Base-by-base conservation (phyloP, 768 basidiomycete genomes). In the Tylopilus vinaceipallidus region DNA sequence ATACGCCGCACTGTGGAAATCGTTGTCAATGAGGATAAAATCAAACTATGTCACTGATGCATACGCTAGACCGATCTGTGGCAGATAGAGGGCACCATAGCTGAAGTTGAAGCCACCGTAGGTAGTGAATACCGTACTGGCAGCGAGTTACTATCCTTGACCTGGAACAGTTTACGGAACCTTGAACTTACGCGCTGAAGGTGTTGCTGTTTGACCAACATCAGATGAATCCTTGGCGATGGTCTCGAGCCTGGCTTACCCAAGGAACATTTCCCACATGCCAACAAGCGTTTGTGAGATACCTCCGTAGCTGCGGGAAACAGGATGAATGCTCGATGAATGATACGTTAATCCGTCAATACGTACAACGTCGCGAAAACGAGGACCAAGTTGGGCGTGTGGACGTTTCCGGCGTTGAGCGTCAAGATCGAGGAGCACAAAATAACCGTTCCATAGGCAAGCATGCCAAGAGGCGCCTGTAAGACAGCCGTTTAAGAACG, bases 241-340 rank as follows among this genome's bases (percentile, higher is more conserved):
- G 41, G 37, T 20, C 13, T 34, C 45, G 20, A 35, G 38, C 3
- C 14, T 17, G n/a, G 41, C 64, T 43, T 44, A 58, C 63, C 63
- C 63, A 24, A 67, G 62, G 54, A 59, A 64, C 54, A 64, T 62
- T 24, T 67, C 63, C 63, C 65, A 67, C 63, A 67, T 62, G 34
- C 65, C 63, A 8, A 64, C 63, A 9, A 64, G 48, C 4, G 63
- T 62, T 42, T 64, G 65, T 16, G 62, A 57, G 41, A 67, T 67
- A 36, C 65, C 63, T 9, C 65, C 65, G 27, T 67, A 64, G 50
- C 65, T 64, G n/a, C 29, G 39, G 47, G 27, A 9, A 30, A 17
- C n/a, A n/a, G n/a, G n/a, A 30, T 56, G 19, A 54, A 39, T 4
- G 9, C 20, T 20, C 32, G 16, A 10, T 29, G 30, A 39, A 12